Percentiles rank a stretch among this genome's conserved stretches.
These are phyloP conservation scores for Tolypocladium tundrense DNA, from an alignment of 2,329 filamentous ascomycete species.

Conservation along the genomic window DNA sequence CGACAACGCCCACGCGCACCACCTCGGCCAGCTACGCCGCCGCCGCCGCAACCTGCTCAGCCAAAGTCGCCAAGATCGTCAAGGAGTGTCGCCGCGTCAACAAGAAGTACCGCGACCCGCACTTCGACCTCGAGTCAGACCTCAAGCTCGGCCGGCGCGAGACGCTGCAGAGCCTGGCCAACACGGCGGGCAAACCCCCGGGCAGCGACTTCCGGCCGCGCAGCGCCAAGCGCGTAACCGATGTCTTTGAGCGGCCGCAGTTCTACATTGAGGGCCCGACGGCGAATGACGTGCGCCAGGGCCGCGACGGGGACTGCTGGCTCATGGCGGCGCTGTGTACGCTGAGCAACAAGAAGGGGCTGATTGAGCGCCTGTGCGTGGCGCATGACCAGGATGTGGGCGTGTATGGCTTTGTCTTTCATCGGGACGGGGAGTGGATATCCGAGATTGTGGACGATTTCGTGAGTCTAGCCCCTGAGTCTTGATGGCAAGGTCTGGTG, in stretches of 20 bases:
- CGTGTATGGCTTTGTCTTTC: conserved; percentile 79
- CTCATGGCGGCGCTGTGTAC: conserved; percentile 72
- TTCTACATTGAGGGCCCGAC: conserved; percentile 73
- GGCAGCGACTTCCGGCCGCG: conserved; percentile 28
- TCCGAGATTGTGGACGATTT: conserved; percentile 49
- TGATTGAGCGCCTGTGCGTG: conserved; percentile 67
- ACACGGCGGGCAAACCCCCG: conserved; percentile 14
- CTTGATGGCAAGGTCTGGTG: background rate
- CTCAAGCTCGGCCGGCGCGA: conserved; percentile 48
- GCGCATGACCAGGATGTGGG: conserved; percentile 62
- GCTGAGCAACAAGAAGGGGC: conserved; percentile 58
- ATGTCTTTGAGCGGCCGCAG: conserved; percentile 66
- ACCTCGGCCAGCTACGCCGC: conserved; percentile 62
- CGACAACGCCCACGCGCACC: conserved; percentile 24
- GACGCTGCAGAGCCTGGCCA: conserved; percentile 35
- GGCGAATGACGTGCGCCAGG: conserved; percentile 70
- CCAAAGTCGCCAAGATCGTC: conserved; percentile 52
- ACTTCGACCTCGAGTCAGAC: conserved; percentile 77
- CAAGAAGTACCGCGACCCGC: conserved; percentile 76
- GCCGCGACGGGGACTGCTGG: conserved; percentile 75
- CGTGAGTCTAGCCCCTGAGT: conserved; percentile 12
- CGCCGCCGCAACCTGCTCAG: conserved; percentile 57
- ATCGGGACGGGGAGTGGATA: conserved; percentile 67
- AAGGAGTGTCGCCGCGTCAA: conserved; percentile 65
- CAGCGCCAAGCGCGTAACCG: conserved; percentile 58